Base-by-base conservation (phyloP, 169 alveolate species). In the Eimeria sp. region DNA sequence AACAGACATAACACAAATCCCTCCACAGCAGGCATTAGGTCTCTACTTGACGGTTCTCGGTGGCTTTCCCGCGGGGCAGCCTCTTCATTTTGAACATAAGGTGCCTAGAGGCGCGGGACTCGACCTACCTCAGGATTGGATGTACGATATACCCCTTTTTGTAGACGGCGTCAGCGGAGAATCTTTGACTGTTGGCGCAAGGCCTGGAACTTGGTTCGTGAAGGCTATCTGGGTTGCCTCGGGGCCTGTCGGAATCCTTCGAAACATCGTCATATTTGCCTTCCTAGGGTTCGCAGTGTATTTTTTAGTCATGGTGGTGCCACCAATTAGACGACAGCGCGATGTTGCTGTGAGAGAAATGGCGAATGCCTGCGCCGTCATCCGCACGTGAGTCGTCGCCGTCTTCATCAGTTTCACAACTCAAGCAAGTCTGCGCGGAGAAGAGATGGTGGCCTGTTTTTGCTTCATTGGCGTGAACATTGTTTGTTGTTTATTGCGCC, bases 261-360 rank as follows among this genome's bases (percentile, higher is more conserved):
- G 95, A 25, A 91, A 91, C 77, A 56, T 91, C 60, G 27, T 91
- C 68, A 83, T 83, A 43, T 91, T 91, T 49, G 95, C 95, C 3
- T 60, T 66, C 43, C 85, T 91, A 8, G 95, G 95, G 27, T 91
- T 74, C 33, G 66, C 95, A 20, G 74, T 91, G 13, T 91, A 83
- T 52, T 13, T 91, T 14, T 76, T 91, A 30, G 95, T 80, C n/a
- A 91, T 91, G 90, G 25, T 91, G 56, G 78, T 78, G 0, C 95
- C 95, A 40, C 95, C 95, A 11, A 49, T 91, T 30, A 88, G 88
- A 58, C 68, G 95, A 43, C 95, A 91, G 30, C 82, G 95, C 23
- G 95, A 91, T 54, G 95, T 91, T 68, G 95, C 64, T 4, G 60
- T 82, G 37, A 56, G 95, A 30, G 90, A 91, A 18, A 76, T 91